Conservation (phyloP, 768 basidiomycete genomes). For the Serendipita sp. region DNA sequence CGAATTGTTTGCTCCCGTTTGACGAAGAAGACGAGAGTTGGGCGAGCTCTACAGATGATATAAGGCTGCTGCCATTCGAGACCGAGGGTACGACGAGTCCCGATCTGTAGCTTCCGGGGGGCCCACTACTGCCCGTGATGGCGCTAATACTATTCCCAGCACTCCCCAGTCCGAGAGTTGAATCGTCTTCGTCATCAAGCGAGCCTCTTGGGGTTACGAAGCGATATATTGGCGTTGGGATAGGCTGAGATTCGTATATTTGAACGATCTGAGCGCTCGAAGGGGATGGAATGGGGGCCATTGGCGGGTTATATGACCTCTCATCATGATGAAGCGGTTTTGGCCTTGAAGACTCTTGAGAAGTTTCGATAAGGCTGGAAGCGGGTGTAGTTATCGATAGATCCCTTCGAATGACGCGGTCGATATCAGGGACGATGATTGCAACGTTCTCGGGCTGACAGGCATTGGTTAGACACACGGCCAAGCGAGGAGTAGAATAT, state of each 20-base stretch:
- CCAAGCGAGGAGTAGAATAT: not conserved
- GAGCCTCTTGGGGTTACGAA: slow-evolving; percentile 20
- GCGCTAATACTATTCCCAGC: not conserved
- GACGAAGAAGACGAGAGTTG: not conserved
- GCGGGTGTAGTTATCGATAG: slow-evolving; percentile 19
- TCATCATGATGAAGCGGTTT: slow-evolving; percentile 44
- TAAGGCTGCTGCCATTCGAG: not conserved
- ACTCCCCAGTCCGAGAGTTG: slow-evolving; percentile 8
- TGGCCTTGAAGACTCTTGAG: slow-evolving; percentile 29
- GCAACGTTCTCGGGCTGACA: slow-evolving; percentile 92
- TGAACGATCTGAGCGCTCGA: slow-evolving; percentile 30
- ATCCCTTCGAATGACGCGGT: slow-evolving; percentile 54
- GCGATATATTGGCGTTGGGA: slow-evolving; percentile 35
- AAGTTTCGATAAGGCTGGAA: slow-evolving; percentile 60
- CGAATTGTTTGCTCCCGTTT: not conserved
- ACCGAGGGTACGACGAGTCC: not conserved
- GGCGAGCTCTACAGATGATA: not conserved
- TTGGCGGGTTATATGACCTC: slow-evolving; percentile 25
- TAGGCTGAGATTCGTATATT: slow-evolving; percentile 69
- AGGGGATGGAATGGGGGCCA: not conserved
- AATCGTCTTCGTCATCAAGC: slow-evolving; percentile 13
- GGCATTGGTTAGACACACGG: slow-evolving; percentile 26
- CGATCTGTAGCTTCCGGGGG: not conserved
- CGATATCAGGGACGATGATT: slow-evolving; percentile 69
- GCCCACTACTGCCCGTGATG: not conserved